Conservation (phyloP, 257 asterid species). For the Gentiana straminea region DNA sequence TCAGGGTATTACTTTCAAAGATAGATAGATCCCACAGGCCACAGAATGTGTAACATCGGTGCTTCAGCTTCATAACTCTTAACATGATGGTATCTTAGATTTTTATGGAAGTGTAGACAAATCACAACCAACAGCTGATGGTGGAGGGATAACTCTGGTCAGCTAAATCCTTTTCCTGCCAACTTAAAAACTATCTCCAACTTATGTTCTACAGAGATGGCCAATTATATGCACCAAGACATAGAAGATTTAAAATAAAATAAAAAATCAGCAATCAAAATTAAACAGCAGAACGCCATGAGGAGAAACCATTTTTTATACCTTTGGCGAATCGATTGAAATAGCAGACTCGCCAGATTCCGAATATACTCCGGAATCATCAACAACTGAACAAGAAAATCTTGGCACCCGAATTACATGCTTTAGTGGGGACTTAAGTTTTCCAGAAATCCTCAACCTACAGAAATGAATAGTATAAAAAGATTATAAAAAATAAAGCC, state of each 20-base stretch:
- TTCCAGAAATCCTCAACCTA: constrained; percentile 38
- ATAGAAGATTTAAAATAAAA: neutral
- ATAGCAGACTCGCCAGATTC: constrained; percentile 23
- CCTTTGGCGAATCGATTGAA: constrained; percentile 39
- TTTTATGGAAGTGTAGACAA: no score
- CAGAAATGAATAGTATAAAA: constrained; percentile 4
- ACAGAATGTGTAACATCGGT: no score
- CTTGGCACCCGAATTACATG: constrained; percentile 21
- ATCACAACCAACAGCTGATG: no score
- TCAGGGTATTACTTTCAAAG: no score
- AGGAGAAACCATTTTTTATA: constrained; percentile 1
- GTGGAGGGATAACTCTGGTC: no score
- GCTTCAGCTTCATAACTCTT: no score
- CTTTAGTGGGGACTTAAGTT: constrained; percentile 14
- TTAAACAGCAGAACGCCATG: neutral
- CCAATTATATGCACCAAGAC: neutral
- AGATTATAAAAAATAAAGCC: neutral
- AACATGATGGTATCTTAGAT: no score
- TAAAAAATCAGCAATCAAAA: neutral
- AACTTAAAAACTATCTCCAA: no score
- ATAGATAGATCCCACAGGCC: no score
- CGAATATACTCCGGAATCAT: constrained; percentile 20
- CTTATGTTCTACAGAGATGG: no score
- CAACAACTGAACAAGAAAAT: constrained; percentile 40
- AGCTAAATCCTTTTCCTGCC: no score